Evolutionary conservation across 2,329 filamentous ascomycete genomes (phyloP).

Genomic region (Cordyceps fumosorosea): DNA sequence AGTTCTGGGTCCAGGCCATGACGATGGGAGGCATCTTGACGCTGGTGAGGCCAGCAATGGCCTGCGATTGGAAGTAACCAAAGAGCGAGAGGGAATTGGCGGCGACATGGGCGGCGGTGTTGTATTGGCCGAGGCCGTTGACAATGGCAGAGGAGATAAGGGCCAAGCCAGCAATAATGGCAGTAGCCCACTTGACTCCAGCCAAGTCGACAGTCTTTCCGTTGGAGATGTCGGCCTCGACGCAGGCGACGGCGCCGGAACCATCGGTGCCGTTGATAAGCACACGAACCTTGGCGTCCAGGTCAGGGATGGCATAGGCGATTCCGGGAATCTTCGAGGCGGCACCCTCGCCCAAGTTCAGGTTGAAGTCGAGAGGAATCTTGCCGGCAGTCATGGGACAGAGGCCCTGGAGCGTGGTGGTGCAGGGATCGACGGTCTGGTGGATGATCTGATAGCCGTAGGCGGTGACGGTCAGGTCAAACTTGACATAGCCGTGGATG

Average conservation of each 20-base stretch:
- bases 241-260: conserved; percentile 66
- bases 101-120: conserved; percentile 90
- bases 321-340: conserved; percentile 68
- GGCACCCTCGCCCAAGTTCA: conserved; percentile 51
- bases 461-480: conserved; percentile 68
- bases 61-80: conserved; percentile 89
- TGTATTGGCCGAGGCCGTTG: conserved; percentile 85
- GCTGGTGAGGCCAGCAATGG: conserved; percentile 79
- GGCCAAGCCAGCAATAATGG: conserved; percentile 78
- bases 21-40: conserved; percentile 83
- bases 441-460: conserved; percentile 74
- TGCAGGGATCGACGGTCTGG: conserved; percentile 69
- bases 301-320: conserved; percentile 82
- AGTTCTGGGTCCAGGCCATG: conserved; percentile 90
- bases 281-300: conserved; percentile 79
- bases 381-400: conserved; percentile 88
- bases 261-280: conserved; percentile 65
- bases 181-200: conserved; percentile 84
- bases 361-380: conserved; percentile 67
- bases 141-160: conserved; percentile 81
- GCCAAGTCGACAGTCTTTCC: conserved; percentile 86
- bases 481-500: conserved; percentile 74
- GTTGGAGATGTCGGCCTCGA: conserved; percentile 84
- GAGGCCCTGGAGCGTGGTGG: conserved; percentile 61
- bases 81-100: conserved; percentile 89